These are phyloP conservation scores for Suillus variegatus DNA, from an alignment of 768 basidiomycete species.

Conservation along the genomic window DNA sequence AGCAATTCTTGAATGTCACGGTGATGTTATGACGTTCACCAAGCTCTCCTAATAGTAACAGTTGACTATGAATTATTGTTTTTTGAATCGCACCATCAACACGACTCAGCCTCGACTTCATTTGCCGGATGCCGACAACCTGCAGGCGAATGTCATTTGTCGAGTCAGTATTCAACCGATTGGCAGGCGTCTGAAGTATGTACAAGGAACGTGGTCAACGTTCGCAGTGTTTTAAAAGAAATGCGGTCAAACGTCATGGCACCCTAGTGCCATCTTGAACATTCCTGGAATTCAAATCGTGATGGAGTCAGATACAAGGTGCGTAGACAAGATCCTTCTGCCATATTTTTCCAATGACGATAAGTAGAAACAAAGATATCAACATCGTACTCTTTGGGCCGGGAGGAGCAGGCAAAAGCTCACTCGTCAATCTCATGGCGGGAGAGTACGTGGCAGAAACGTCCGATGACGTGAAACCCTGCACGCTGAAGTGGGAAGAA, in stretches of 20 bases:
- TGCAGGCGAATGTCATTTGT: not conserved
- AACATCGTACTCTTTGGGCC: conserved; percentile 44
- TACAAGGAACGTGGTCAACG: not conserved
- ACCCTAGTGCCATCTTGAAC: not conserved
- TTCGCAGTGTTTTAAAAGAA: not conserved
- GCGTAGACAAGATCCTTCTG: not conserved
- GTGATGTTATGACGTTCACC: not conserved
- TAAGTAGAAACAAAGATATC: conserved; percentile 14
- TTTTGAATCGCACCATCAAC: not conserved
- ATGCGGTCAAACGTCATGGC: not conserved
- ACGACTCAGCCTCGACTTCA: not conserved
- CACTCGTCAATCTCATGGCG: conserved; percentile 34
- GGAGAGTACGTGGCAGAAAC: conserved; percentile 24
- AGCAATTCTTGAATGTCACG: not conserved
- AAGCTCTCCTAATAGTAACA: not conserved
- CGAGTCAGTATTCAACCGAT: not conserved
- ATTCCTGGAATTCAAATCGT: not conserved
- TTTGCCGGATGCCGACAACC: not conserved
- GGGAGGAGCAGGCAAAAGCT: conserved; percentile 35
- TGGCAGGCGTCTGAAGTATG: not conserved
- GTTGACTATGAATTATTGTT: not conserved
- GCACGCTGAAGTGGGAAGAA: conserved; percentile 33
- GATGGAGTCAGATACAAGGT: not conserved
- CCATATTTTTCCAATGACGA: not conserved
- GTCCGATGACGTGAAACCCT: conserved; percentile 32